A percentile compares a stretch with the other conserved stretches of the same genome.
Conservation (phyloP, 1,284 basidiomycete genomes). For the Xanthoconium separans region DNA sequence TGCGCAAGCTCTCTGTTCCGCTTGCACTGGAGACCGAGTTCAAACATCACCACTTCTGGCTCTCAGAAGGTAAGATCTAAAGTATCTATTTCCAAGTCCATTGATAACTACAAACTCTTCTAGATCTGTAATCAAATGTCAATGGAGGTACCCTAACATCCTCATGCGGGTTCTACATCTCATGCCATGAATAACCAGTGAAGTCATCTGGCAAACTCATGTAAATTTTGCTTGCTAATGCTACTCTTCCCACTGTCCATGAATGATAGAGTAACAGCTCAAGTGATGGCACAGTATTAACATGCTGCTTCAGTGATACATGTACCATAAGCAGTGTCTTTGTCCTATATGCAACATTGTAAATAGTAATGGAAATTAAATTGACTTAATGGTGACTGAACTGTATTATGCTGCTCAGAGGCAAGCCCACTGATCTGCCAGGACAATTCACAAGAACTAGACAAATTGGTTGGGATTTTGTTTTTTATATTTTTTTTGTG, state of each 20-base stretch:
- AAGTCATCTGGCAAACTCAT: conserved; percentile 26
- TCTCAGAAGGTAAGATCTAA: conserved; percentile 20
- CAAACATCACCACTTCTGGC: conserved; percentile 24
- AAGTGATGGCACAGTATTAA: conserved; percentile 19
- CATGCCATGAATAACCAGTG: conserved; percentile 5
- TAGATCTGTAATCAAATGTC: conserved; percentile 20
- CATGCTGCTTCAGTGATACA: conserved; percentile 1
- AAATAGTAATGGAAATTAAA: background rate
- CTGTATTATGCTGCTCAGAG: background rate
- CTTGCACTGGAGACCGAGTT: conserved; percentile 6
- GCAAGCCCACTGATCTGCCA: background rate
- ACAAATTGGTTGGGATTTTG: background rate
- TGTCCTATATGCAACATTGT: conserved; percentile 25
- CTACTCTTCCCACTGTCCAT: conserved; percentile 22
- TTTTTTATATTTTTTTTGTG: background rate
- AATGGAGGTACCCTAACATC: conserved; percentile 10
- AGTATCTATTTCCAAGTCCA: conserved; percentile 25
- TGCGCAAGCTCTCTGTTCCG: conserved; percentile 28
- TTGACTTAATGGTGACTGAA: background rate
- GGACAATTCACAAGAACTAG: background rate
- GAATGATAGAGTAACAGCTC: conserved; percentile 7
- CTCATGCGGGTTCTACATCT: conserved; percentile 19
- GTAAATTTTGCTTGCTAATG: conserved; percentile 32
- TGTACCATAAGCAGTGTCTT: conserved; percentile 23
- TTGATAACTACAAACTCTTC: conserved; percentile 24